Percentiles rank a stretch among this genome's conserved stretches.
Conservation (phyloP, 768 basidiomycete genomes). For the Boletus rex-veris region DNA sequence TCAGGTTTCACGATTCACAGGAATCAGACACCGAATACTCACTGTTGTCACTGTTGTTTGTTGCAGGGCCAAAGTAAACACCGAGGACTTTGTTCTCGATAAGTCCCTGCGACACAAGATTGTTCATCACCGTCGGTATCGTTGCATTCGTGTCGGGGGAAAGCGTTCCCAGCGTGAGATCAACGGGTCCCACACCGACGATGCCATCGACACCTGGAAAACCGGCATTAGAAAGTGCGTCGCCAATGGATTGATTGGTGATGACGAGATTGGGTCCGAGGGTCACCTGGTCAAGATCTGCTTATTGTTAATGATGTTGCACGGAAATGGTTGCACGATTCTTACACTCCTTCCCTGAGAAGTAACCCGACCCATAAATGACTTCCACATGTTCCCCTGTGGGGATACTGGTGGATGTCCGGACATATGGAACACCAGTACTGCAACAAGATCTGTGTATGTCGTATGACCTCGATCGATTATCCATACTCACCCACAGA, state of each 20-base stretch:
- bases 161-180: constrained; percentile 10
- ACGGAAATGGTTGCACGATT: too few relatives aligned
- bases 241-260: constrained; percentile 28
- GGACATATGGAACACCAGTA: constrained; percentile 14
- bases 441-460: constrained; percentile 5
- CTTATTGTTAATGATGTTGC: not conserved
- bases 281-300: constrained; percentile 28
- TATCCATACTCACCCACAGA: constrained; percentile 14
- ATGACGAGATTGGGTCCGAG: constrained; percentile 22
- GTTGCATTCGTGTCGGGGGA: not conserved
- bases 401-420: constrained; percentile 18
- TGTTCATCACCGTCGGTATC: constrained; percentile 25
- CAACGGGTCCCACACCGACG: constrained; percentile 25
- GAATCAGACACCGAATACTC: not conserved
- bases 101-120: constrained; percentile 16
- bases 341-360: constrained; percentile 36
- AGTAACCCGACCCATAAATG: constrained; percentile 5
- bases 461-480: not conserved
- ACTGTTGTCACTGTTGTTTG: constrained; percentile 13
- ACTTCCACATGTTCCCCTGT: constrained; percentile 18
- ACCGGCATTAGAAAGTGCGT: constrained; percentile 1
- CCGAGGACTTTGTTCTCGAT: constrained; percentile 14
- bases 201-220: constrained; percentile 27
- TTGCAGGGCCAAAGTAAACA: constrained; percentile 23
- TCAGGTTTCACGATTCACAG: not conserved